Evolutionary conservation across 352 stramenopile genomes (phyloP).

Genomic region (Elongisporangium anandrum): DNA sequence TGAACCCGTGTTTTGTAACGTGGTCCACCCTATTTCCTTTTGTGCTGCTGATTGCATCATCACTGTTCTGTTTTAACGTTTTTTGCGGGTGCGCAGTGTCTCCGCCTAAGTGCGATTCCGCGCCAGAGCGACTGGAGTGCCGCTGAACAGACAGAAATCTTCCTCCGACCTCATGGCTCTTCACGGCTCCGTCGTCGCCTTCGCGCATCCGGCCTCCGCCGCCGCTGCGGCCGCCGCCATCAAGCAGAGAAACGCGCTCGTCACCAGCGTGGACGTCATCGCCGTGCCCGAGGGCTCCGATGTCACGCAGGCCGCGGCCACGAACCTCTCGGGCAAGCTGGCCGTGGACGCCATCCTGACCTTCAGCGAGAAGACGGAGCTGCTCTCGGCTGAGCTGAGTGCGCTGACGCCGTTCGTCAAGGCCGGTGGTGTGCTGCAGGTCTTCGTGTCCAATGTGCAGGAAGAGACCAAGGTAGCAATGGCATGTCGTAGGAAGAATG

Average conservation of each 20-base stretch:
- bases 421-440: constrained; percentile 40
- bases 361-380: constrained; percentile 47
- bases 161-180: constrained; percentile 26
- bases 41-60: too few relatives aligned
- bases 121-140: too few relatives aligned
- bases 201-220: constrained; percentile 31
- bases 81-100: not conserved
- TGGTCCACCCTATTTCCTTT: too few relatives aligned
- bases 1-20: too few relatives aligned
- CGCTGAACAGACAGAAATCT: constrained; percentile 13
- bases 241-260: constrained; percentile 32
- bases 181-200: constrained; percentile 42
- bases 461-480: constrained; percentile 58
- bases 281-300: constrained; percentile 28
- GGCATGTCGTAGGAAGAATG: constrained; percentile 2
- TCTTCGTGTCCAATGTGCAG: constrained; percentile 45
- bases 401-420: constrained; percentile 49
- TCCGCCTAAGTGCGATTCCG: too few relatives aligned
- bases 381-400: constrained; percentile 35
- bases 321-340: constrained; percentile 18
- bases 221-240: constrained; percentile 34
- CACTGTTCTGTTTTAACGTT: not conserved
- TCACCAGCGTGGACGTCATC: constrained; percentile 43
- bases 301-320: constrained; percentile 36
- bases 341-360: constrained; percentile 50